Base-by-base conservation (phyloP, 2,329 filamentous ascomycete species). In the Claviceps fusiformis region DNA sequence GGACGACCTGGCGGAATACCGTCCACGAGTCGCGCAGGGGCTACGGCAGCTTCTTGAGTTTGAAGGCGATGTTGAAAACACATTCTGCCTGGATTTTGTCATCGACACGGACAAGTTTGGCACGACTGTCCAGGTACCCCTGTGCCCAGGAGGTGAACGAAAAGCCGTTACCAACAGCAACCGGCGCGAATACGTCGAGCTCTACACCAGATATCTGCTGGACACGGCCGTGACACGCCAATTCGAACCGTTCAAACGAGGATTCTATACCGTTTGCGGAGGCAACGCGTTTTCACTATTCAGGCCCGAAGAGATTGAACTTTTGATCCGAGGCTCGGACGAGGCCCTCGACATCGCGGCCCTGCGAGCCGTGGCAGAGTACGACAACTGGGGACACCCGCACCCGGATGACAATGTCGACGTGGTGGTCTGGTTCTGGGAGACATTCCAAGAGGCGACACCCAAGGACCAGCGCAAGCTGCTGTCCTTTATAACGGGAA, bases 241-340 rank as follows among this genome's bases (percentile, higher is more conserved):
- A 64, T 96, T 95, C 60, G 89, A 95, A 65, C 90, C 91, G 0
- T 96, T 96, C 75, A 93, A 93, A 66, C 82, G 90, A 54, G 91
- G 91, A 0, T 96, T 96, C 70, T 96, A 89, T 67, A 95, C 87
- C 0, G 89, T 95, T 33, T 95, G 89, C 65, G 87, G 86, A 41
- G 89, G 90, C 41, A 95, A 93, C 65, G 90, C 91, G 0, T 75
- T 95, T 41, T 89, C 86, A 1, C 78, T 96, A 2, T 95, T 95
- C 68, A 81, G 88, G 17, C 86, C 91, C 0, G 90, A 95, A 66
- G 91, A 96, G 67, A 95, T 96, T 58, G 91, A 95, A 67, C 78
- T 95, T 3, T 77, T 95, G 0, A 80, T 96, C 5, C 79, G 90
- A 53, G 90, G 90, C 11, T 93, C 88, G 8, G 89, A 95, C 59